Conservation (phyloP, 169 alveolate genomes). For the Babesia gibsoni region DNA sequence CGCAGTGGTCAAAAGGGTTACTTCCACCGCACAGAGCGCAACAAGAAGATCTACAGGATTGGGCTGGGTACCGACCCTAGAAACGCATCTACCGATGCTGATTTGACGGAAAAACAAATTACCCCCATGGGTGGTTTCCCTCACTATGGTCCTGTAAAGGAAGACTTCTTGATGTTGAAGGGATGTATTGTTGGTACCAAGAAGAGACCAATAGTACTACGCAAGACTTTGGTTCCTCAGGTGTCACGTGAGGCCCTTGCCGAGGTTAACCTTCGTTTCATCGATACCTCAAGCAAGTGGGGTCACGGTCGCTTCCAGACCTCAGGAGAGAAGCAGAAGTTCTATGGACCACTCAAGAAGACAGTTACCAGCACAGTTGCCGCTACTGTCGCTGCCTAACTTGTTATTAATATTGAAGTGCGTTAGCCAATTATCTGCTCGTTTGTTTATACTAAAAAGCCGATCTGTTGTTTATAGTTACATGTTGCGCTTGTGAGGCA, state of each 20-base stretch:
- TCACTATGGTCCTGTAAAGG: conserved; percentile 97
- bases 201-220: conserved; percentile 94
- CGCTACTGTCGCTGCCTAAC: background rate
- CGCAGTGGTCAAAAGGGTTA: conserved; percentile 99
- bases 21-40: conserved; percentile 98
- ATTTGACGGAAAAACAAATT: conserved; percentile 95
- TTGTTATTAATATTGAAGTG: conserved; percentile 14
- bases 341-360: conserved; percentile 93
- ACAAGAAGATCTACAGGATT: conserved; percentile 98
- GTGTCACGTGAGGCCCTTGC: conserved; percentile 92
- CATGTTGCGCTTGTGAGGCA: no score
- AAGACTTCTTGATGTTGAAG: conserved; percentile 98
- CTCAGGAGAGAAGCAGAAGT: conserved; percentile 95
- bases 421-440: no score
- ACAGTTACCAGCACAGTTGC: conserved; percentile 34
- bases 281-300: conserved; percentile 98
- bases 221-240: conserved; percentile 96
- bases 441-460: no score
- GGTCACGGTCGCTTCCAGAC: conserved; percentile 99
- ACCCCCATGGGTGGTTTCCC: conserved; percentile 99
- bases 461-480: no score
- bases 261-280: conserved; percentile 94
- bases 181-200: conserved; percentile 98
- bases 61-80: conserved; percentile 92
- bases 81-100: conserved; percentile 97